These are phyloP conservation scores for Pezicula carpinea DNA, from an alignment of 2,329 filamentous ascomycete species.

Conservation along the genomic window DNA sequence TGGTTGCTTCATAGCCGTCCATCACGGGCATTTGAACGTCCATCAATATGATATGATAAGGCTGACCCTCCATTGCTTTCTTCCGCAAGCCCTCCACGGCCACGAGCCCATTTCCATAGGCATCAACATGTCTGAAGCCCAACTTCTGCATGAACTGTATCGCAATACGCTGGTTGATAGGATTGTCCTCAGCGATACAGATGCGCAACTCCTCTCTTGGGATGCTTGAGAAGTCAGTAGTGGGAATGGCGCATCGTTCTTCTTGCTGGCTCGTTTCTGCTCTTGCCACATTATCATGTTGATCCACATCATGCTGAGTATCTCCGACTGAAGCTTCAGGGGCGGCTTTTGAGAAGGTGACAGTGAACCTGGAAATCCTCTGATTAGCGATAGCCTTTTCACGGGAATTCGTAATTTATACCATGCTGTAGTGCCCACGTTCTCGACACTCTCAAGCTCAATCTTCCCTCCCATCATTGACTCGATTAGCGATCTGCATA, in stretches of 20 bases:
- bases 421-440: slow-evolving; percentile 65
- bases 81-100: slow-evolving; percentile 82
- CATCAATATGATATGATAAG: slow-evolving; percentile 91
- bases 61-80: slow-evolving; percentile 64
- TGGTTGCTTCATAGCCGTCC: slow-evolving; percentile 89
- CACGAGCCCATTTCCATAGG: slow-evolving; percentile 84
- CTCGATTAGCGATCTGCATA: slow-evolving; percentile 91
- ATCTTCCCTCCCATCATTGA: slow-evolving; percentile 87
- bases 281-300: slow-evolving; percentile 34
- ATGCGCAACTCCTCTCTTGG: slow-evolving; percentile 76
- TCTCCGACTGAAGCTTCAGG: slow-evolving; percentile 54
- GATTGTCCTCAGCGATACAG: slow-evolving; percentile 92
- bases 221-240: slow-evolving; percentile 66
- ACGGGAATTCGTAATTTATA: no score
- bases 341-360: slow-evolving; percentile 80
- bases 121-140: slow-evolving; percentile 75
- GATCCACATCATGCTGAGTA: slow-evolving; percentile 33
- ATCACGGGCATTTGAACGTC: slow-evolving; percentile 95
- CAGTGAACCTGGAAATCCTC: slow-evolving; percentile 51
- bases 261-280: slow-evolving; percentile 31
- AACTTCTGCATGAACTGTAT: slow-evolving; percentile 85
- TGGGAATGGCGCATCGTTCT: slow-evolving; percentile 39
- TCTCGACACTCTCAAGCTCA: slow-evolving; percentile 71
- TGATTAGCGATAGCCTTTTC: no score
- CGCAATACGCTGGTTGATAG: slow-evolving; percentile 91